Evolutionary conservation across 2,329 filamentous ascomycete genomes (phyloP).

Genomic region (Chaetomium sp.): DNA sequence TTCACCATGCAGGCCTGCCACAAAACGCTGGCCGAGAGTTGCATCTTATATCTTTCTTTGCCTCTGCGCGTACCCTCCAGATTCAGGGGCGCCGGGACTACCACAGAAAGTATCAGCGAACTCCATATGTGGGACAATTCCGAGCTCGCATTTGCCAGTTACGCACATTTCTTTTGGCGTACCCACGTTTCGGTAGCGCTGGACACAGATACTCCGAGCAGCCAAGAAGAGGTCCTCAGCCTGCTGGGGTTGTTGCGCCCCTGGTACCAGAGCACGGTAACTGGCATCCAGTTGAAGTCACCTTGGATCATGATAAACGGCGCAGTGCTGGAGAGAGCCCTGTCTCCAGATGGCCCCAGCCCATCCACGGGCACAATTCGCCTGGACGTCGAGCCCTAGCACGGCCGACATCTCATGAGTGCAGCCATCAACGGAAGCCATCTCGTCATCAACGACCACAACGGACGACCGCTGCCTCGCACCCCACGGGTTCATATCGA

Average conservation of each 20-base stretch:
- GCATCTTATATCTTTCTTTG: conserved; percentile 27
- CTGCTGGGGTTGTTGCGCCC: neutral
- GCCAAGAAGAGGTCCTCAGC: neutral
- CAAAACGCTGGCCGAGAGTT: conserved; percentile 24
- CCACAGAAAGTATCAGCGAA: neutral
- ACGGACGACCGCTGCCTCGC: conserved; percentile 8
- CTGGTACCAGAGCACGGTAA: conserved; percentile 18
- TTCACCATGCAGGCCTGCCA: conserved; percentile 27
- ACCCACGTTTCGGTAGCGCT: conserved; percentile 11
- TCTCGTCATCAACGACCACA: conserved; percentile 13
- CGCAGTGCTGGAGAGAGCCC: neutral
- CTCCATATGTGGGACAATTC: conserved; percentile 27
- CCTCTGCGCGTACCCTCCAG: conserved; percentile 20
- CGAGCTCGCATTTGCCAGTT: conserved; percentile 27
- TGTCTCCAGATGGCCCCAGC: neutral
- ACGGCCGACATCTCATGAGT: conserved; percentile 4
- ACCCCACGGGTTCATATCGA: conserved; percentile 9
- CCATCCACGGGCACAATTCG: neutral
- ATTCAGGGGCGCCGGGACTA: conserved; percentile 9
- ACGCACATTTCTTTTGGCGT: conserved; percentile 26
- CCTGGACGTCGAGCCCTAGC: conserved; percentile 12
- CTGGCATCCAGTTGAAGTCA: conserved; percentile 3
- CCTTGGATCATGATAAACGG: neutral
- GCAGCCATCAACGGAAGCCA: neutral
- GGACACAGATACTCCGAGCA: neutral